These are phyloP conservation scores for Miscanthus lutarioriparius DNA, from an alignment of 176 grass and related monocot genomes.

Conservation along the genomic window DNA sequence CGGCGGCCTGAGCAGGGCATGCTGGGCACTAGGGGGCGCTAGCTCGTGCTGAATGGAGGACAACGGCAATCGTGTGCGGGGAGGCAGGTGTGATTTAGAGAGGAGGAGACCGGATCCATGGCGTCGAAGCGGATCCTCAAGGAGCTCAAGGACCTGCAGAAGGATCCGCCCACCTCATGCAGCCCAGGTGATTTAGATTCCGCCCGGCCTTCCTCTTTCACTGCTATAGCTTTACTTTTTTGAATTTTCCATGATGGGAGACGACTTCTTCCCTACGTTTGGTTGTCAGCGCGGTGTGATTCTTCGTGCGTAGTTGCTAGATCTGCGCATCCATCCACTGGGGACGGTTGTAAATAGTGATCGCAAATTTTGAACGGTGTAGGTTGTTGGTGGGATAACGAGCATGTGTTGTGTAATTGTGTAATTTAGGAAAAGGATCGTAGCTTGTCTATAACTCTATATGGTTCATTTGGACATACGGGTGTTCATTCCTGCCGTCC, in stretches of 20 bases:
- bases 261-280: neutral
- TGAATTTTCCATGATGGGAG: neutral
- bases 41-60: no score
- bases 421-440: neutral
- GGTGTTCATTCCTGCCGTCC: no score
- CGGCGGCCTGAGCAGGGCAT: no score
- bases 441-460: neutral
- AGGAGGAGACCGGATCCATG: slow-evolving; percentile 10
- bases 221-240: neutral
- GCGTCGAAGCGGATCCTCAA: slow-evolving; percentile 65
- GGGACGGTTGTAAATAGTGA: no score
- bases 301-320: neutral
- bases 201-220: neutral
- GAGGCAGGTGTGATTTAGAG: no score
- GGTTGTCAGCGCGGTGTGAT: neutral
- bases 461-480: neutral
- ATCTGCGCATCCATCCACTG: neutral
- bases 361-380: neutral
- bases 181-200: slow-evolving; percentile 40
- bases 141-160: slow-evolving; percentile 70
- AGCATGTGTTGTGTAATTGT: neutral
- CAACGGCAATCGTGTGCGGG: no score
- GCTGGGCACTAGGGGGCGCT: no score
- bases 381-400: neutral
- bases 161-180: slow-evolving; percentile 57